Evolutionary conservation across 1,284 basidiomycete genomes (phyloP), one percentile per base, ranked within the genome.

Genomic region (Cryptococcus sp.): DNA sequence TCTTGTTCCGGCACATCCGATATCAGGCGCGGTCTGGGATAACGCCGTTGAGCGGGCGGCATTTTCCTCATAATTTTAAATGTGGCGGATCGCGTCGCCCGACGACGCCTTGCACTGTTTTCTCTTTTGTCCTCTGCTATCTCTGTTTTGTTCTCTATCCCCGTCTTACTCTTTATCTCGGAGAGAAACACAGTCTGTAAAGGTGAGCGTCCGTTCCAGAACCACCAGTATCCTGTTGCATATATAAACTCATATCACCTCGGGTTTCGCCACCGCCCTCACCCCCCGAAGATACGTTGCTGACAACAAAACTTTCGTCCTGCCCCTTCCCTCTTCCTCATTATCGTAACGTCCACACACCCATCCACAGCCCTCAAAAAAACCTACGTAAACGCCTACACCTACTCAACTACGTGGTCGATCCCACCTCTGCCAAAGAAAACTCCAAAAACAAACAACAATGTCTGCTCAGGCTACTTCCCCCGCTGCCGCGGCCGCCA

Each of bases 351-450:
- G 39, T 45, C 8, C 18, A 16, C 35, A 28, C 42, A 44, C 48
- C 33, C 48, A 44, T 46, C 44, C 42, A 13, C 21, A 56, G 53
- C 53, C 60, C 54, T 53, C 51, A 65, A 71, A 71, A 71, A 68
- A 65, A 65, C 28, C 66, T 59, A 71, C 69, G 69, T 71, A 69
- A 71, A 66, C 67, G 69, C 68, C 48, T 48, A 53, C 50, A 37
- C 53, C 28, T 38, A 52, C 55, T 63, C 51, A 38, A 38, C 47
- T 46, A 71, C 69, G 69, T 71, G 69, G 69, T 56, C 68, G 69
- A 71, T 64, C 64, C 69, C 66, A 67, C 55, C 49, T 49, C 36
- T 42, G 39, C 24, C 36, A 36, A 50, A 43, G 36, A 39, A 48
- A 54, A 55, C 24, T 20, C 37, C 53, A 50, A 43, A 60, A 57